A percentile compares a stretch with the other conserved stretches of the same genome.
Evolutionary conservation across 2,329 filamentous ascomycete species (phyloP).

Genomic region (Didymella segeticola): DNA sequence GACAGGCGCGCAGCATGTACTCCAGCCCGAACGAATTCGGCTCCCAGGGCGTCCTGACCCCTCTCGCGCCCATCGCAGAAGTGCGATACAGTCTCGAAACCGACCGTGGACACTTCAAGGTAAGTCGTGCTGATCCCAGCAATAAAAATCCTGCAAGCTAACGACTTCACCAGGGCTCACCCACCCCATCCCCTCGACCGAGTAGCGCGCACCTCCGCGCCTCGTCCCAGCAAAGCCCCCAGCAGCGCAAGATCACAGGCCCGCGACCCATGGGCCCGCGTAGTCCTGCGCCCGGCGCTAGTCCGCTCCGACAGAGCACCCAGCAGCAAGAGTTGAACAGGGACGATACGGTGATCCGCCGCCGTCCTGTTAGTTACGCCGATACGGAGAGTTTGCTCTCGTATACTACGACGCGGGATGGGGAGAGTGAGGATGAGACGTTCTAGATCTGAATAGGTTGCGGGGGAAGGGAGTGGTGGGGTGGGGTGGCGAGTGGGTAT

Average conservation of each 20-base stretch:
- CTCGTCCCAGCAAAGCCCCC: conserved; percentile 26
- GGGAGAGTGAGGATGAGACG: conserved; percentile 15
- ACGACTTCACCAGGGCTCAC: conserved; percentile 38
- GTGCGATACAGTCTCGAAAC: conserved; percentile 59
- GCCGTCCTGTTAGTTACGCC: conserved; percentile 34
- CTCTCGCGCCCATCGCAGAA: conserved; percentile 59
- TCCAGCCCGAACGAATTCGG: conserved; percentile 47
- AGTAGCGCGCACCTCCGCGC: conserved; percentile 37
- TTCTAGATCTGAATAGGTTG: conserved; percentile 8
- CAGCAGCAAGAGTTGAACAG: background rate
- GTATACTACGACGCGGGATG: conserved; percentile 35
- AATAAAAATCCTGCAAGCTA: conserved; percentile 6
- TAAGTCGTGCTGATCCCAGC: conserved; percentile 19
- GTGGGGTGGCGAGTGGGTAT: background rate
- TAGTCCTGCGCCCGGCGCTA: conserved; percentile 53
- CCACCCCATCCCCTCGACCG: conserved; percentile 42
- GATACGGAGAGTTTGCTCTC: conserved; percentile 7
- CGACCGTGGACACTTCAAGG: conserved; percentile 43
- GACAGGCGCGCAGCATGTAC: conserved; percentile 49
- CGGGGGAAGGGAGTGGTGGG: background rate
- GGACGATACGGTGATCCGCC: conserved; percentile 43
- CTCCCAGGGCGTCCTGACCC: conserved; percentile 46
- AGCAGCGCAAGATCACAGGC: conserved; percentile 56
- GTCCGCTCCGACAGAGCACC: conserved; percentile 34
- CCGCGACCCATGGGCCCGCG: conserved; percentile 57